These are phyloP conservation scores for Colletotrichum sp. DNA, from an alignment of 2,329 filamentous ascomycete species.

Conservation along the genomic window DNA sequence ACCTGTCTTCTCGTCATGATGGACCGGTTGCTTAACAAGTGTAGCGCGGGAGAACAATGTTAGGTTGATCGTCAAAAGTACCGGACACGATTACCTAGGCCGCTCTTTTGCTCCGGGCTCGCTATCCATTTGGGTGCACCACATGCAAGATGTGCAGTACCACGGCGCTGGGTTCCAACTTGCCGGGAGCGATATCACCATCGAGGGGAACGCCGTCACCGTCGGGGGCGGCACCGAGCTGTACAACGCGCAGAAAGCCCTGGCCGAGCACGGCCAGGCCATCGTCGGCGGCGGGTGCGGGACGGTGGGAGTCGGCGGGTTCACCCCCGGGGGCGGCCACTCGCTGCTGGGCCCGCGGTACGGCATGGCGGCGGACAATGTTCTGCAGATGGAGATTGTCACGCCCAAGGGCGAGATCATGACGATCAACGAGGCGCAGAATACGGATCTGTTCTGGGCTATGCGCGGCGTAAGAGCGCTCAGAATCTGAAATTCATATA, in stretches of 20 bases:
- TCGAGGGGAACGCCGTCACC: slow-evolving; percentile 51
- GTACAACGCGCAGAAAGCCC: slow-evolving; percentile 49
- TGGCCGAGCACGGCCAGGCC: slow-evolving; percentile 47
- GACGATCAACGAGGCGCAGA: slow-evolving; percentile 54
- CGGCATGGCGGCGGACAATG: slow-evolving; percentile 67
- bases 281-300: slow-evolving; percentile 60
- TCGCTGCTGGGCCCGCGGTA: slow-evolving; percentile 54
- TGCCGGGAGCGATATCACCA: neutral
- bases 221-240: slow-evolving; percentile 59
- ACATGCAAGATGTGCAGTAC: slow-evolving; percentile 25
- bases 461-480: slow-evolving; percentile 53
- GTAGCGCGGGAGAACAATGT: slow-evolving; percentile 42
- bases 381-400: slow-evolving; percentile 63
- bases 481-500: neutral
- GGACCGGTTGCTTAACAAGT: neutral
- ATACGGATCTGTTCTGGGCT: slow-evolving; percentile 69
- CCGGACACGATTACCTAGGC: slow-evolving; percentile 49
- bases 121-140: slow-evolving; percentile 58
- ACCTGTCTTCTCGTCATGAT: no score
- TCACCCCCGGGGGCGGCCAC: slow-evolving; percentile 66
- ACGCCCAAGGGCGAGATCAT: slow-evolving; percentile 55
- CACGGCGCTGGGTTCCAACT: neutral
- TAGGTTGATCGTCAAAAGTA: slow-evolving; percentile 44
- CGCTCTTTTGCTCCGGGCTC: slow-evolving; percentile 53
- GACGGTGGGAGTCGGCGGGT: slow-evolving; percentile 65